These are phyloP conservation scores for Strigomonas culicis DNA, from an alignment of 208 protist species.

Conservation along the genomic window DNA sequence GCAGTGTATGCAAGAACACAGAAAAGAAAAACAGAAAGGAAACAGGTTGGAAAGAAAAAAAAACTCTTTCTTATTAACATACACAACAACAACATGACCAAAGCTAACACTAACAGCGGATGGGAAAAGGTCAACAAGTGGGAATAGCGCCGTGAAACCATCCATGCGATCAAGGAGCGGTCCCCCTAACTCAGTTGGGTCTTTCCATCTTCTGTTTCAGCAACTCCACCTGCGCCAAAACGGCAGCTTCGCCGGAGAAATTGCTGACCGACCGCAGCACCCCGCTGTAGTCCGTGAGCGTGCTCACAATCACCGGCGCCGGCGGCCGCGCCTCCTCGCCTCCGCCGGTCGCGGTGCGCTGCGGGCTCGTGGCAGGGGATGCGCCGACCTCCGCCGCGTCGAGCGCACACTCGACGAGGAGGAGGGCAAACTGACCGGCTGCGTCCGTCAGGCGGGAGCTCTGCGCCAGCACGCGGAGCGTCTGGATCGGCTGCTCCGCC, in stretches of 20 bases:
- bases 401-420: slow-evolving; percentile 27
- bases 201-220: slow-evolving; percentile 11
- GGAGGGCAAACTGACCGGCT: slow-evolving; percentile 58
- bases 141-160: no score
- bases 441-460: slow-evolving; percentile 57
- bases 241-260: slow-evolving; percentile 24
- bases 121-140: no score
- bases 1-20: neutral
- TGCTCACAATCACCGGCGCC: slow-evolving; percentile 22
- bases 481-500: slow-evolving; percentile 9
- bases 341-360: neutral
- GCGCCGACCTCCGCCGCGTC: neutral
- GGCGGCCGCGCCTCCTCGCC: slow-evolving; percentile 9
- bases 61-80: neutral
- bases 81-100: slow-evolving; percentile 2
- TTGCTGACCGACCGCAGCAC: slow-evolving; percentile 66
- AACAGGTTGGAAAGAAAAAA: neutral
- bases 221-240: slow-evolving; percentile 35
- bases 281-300: slow-evolving; percentile 49
- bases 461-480: slow-evolving; percentile 42
- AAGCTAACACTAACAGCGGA: no score
- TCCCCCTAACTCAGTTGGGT: no score
- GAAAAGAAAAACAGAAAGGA: neutral
- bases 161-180: no score
- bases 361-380: neutral